A percentile compares a stretch with the other conserved stretches of the same genome.
Evolutionary conservation across 129 eudicot species (phyloP).

Genomic region (Flaveria sonorensis): DNA sequence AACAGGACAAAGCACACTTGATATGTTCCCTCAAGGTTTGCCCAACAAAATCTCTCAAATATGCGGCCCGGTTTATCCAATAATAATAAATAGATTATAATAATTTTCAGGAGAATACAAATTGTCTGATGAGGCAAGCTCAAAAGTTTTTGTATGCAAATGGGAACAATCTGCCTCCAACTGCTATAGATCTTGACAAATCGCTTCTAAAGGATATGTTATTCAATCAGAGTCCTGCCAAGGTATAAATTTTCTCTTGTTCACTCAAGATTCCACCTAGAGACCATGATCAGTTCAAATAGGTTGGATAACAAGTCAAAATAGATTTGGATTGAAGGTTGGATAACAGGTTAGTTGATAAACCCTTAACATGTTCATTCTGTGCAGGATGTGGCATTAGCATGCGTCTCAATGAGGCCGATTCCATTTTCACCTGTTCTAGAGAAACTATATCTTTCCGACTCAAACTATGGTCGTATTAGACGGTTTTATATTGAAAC

Average conservation of each 20-base stretch:
- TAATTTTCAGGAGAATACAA: conserved; percentile 59
- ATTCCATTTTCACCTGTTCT: conserved; percentile 79
- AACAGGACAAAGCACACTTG: conserved; percentile 78
- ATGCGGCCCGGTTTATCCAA: background rate
- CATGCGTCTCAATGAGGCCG: conserved; percentile 88
- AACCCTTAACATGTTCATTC: too few species aligned
- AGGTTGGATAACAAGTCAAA: background rate
- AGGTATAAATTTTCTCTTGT: conserved; percentile 34
- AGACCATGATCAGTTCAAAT: background rate
- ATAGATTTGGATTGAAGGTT: too few species aligned
- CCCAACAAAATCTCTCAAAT: background rate
- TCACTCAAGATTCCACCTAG: background rate
- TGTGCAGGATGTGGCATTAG: conserved; percentile 82
- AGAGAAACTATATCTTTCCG: conserved; percentile 77
- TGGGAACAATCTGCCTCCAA: conserved; percentile 80
- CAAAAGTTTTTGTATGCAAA: conserved; percentile 74
- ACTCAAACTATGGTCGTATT: conserved; percentile 67
- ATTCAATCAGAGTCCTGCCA: conserved; percentile 86
- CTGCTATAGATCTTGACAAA: conserved; percentile 87
- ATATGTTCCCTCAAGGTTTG: conserved; percentile 88
- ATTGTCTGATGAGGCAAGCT: conserved; percentile 80
- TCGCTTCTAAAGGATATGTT: conserved; percentile 74
- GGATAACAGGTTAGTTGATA: too few species aligned
- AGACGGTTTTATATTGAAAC: conserved; percentile 87
- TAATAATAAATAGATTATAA: conserved; percentile 11